Conservation (phyloP, 108 stramenopile genomes). For the Aurantiochytrium sp. region DNA sequence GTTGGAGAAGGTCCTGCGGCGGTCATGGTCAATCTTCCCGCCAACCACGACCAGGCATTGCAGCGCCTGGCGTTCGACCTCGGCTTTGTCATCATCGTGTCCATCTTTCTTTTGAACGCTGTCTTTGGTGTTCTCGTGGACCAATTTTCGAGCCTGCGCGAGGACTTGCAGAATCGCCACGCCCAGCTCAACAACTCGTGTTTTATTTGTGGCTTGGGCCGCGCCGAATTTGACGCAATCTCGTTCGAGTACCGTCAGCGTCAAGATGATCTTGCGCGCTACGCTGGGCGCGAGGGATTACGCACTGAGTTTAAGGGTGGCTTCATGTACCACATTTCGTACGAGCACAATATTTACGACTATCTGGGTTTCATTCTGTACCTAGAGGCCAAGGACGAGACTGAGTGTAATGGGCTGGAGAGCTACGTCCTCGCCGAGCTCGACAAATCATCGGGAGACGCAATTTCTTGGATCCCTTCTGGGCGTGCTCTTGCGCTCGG, state of each 20-base stretch:
- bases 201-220: conserved; percentile 43
- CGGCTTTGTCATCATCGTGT: conserved; percentile 25
- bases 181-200: conserved; percentile 27
- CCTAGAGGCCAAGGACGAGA: conserved; percentile 39
- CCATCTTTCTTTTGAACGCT: conserved; percentile 34
- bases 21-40: conserved; percentile 14
- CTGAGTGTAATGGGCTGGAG: conserved; percentile 43
- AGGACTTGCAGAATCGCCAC: conserved; percentile 23
- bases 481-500: conserved; percentile 6
- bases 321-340: conserved; percentile 16
- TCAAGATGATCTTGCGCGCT: conserved; percentile 23
- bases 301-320: background rate
- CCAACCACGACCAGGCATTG: background rate
- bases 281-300: background rate
- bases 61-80: background rate
- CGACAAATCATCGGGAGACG: conserved; percentile 1
- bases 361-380: conserved; percentile 38
- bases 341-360: conserved; percentile 49
- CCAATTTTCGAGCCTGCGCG: conserved; percentile 27
- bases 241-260: background rate
- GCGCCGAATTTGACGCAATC: conserved; percentile 27
- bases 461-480: conserved; percentile 25
- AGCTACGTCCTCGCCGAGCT: conserved; percentile 22
- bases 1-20: conserved; percentile 31
- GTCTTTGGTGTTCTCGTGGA: conserved; percentile 46